Percentiles rank a stretch among this genome's conserved stretches.
These are phyloP conservation scores for Malassezia caprae DNA, from an alignment of 1,284 basidiomycete genomes.

Conservation along the genomic window DNA sequence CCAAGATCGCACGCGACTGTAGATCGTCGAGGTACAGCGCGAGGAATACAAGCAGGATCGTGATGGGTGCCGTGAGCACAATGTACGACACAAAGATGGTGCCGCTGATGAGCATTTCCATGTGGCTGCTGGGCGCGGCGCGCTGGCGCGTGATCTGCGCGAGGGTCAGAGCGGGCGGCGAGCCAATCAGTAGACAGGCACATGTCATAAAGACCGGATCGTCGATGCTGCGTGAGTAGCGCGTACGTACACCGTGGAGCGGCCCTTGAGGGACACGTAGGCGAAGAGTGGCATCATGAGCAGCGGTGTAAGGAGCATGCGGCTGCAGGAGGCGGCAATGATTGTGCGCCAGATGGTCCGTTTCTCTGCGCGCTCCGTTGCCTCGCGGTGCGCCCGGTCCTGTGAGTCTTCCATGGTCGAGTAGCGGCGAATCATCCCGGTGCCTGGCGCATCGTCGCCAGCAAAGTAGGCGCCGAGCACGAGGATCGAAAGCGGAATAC, in stretches of 20 bases:
- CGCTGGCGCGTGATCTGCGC: slow-evolving; percentile 75
- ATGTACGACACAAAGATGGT: slow-evolving; percentile 50
- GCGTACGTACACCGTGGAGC: slow-evolving; percentile 14
- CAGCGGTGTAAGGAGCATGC: slow-evolving; percentile 77
- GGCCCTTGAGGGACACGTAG: slow-evolving; percentile 26
- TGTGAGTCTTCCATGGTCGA: background rate
- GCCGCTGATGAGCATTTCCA: slow-evolving; percentile 69
- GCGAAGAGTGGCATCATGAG: slow-evolving; percentile 52
- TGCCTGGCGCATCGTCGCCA: background rate
- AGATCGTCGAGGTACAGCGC: slow-evolving; percentile 38
- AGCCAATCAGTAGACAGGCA: slow-evolving; percentile 63
- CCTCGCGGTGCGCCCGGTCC: background rate
- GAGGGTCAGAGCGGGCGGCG: slow-evolving; percentile 58
- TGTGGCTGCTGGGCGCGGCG: slow-evolving; percentile 62
- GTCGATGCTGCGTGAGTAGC: slow-evolving; percentile 25
- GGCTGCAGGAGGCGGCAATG: slow-evolving; percentile 61
- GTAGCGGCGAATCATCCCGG: background rate
- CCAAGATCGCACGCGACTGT: slow-evolving; percentile 5
- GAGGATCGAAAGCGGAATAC: slow-evolving; percentile 72
- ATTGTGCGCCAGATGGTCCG: slow-evolving; percentile 58
- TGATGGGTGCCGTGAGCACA: slow-evolving; percentile 39
- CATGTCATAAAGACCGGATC: slow-evolving; percentile 73
- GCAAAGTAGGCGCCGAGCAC: slow-evolving; percentile 82
- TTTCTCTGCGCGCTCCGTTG: background rate
- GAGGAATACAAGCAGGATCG: slow-evolving; percentile 31